Conservation (phyloP, 441 rosid genomes). For the Populus trichocarpa region DNA sequence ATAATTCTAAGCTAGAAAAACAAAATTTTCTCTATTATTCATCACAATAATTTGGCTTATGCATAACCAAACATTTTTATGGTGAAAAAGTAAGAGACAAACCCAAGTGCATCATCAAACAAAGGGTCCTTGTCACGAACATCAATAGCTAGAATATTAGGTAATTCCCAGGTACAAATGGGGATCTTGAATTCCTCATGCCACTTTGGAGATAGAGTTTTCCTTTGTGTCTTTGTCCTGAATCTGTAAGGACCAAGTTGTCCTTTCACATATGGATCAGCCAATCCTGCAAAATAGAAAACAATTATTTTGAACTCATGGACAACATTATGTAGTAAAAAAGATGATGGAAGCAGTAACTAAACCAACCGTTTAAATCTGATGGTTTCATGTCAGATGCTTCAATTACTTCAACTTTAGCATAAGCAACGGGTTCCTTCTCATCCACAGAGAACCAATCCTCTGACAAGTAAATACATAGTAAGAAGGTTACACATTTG, state of each 20-base stretch:
- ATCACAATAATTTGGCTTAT: not conserved
- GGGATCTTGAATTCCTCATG: constrained; percentile 84
- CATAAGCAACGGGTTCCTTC: constrained; percentile 70
- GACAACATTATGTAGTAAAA: not conserved
- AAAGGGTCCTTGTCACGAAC: constrained; percentile 83
- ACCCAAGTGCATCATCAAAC: constrained; percentile 87
- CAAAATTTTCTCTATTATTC: not conserved
- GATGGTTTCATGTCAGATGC: constrained; percentile 84
- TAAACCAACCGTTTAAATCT: constrained; percentile 67
- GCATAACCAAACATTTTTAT: not conserved
- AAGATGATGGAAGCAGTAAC: not conserved
- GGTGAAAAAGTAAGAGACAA: constrained; percentile 26
- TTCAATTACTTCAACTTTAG: constrained; percentile 77
- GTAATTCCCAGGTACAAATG: constrained; percentile 66
- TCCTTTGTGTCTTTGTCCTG: constrained; percentile 60
- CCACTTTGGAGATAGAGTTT: constrained; percentile 88
- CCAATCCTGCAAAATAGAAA: constrained; percentile 55
- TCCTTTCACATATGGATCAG: constrained; percentile 96
- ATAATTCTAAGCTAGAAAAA: too few relatives aligned
- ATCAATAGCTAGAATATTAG: constrained; percentile 61
- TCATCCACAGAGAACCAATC: constrained; percentile 82
- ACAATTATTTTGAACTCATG: constrained; percentile 5
- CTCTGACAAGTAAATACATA: constrained; percentile 40
- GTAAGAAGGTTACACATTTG: not conserved
- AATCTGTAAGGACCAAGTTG: constrained; percentile 76